Conservation (phyloP, 139 green algal genomes). For the Eudorina sp. region DNA sequence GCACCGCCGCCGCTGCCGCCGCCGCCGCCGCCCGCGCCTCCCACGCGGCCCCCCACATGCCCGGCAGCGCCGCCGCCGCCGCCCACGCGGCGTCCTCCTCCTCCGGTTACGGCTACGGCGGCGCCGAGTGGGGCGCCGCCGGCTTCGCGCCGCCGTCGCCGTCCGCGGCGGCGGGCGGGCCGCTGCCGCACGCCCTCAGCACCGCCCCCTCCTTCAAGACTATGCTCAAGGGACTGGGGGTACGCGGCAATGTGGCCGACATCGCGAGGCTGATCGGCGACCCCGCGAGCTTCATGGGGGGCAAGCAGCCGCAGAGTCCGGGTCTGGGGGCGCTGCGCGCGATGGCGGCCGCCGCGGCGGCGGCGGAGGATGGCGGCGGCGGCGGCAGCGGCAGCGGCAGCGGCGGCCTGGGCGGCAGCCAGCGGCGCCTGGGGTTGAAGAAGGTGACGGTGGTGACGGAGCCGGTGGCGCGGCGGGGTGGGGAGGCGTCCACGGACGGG, state of each 20-base stretch:
- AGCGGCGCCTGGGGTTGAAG: too few relatives aligned
- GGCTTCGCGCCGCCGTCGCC: neutral
- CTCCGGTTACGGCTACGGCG: neutral
- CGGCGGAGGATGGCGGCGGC: too few relatives aligned
- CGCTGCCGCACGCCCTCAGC: neutral
- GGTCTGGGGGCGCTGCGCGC: too few relatives aligned
- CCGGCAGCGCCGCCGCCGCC: neutral
- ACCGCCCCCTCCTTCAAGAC: neutral
- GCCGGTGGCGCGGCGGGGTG: neutral
- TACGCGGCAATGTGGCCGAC: slow-evolving; percentile 15
- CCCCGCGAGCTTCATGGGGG: neutral
- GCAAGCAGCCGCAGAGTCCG: neutral
- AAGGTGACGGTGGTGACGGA: too few relatives aligned
- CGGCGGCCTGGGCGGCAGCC: too few relatives aligned
- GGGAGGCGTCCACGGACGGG: neutral
- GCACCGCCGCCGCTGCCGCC: neutral
- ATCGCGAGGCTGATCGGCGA: neutral
- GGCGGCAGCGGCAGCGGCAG: too few relatives aligned
- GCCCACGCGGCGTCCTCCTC: neutral
- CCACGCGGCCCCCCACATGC: neutral
- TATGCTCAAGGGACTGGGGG: neutral
- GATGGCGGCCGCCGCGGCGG: neutral
- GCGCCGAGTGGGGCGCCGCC: neutral
- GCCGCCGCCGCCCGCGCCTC: neutral
- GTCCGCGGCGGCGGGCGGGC: neutral